Percentiles rank a stretch among this genome's conserved stretches.
Evolutionary conservation across 495 filamentous ascomycete genomes (phyloP).

Genomic region (Podospora comata): DNA sequence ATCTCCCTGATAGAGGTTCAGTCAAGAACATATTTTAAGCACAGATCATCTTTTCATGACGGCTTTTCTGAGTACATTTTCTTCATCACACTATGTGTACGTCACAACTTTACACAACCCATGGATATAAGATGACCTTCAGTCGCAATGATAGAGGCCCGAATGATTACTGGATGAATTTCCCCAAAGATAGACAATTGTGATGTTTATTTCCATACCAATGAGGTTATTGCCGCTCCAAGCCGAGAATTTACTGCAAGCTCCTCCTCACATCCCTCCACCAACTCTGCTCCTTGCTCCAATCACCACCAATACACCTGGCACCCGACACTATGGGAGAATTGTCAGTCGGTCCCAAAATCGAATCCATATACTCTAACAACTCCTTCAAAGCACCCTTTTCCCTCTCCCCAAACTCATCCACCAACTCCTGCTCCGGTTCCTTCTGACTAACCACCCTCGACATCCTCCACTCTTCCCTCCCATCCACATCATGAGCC

Average conservation of each 20-base stretch:
- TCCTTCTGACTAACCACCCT: not conserved
- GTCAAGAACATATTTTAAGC: too few species aligned
- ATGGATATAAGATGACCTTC: too few species aligned
- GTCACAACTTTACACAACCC: too few species aligned
- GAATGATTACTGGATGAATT: too few species aligned
- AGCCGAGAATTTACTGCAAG: not conserved
- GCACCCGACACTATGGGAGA: not conserved
- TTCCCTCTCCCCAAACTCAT: not conserved
- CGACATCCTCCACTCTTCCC: not conserved
- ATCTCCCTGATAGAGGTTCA: too few species aligned
- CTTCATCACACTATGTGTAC: too few species aligned
- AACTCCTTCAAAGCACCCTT: conserved; percentile 13
- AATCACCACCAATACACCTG: not conserved
- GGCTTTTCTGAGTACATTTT: too few species aligned
- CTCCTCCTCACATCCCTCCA: not conserved
- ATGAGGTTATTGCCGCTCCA: too few species aligned
- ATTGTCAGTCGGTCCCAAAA: conserved; percentile 10
- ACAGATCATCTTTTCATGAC: too few species aligned
- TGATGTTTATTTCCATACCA: not conserved
- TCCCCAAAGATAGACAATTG: too few species aligned
- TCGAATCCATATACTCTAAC: conserved; percentile 8
- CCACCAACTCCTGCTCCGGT: not conserved
- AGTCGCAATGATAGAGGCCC: too few species aligned
- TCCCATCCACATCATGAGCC: not conserved
- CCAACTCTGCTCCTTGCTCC: not conserved